Conservation (phyloP, 495 filamentous ascomycete species). For the Sphaerosporella brunnea region DNA sequence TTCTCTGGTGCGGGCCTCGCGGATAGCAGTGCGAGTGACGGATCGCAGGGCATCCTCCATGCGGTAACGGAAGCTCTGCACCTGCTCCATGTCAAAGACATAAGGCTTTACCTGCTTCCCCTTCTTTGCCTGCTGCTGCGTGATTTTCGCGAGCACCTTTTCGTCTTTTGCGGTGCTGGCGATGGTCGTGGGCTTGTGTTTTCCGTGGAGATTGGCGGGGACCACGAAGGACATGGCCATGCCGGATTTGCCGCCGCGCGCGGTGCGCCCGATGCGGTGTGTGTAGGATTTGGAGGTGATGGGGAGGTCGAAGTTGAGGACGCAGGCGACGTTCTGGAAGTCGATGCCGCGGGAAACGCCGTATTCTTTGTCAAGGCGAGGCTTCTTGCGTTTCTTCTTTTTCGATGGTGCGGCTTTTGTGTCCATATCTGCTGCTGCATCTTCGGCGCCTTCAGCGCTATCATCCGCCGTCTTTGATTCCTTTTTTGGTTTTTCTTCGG, state of each 20-base stretch:
- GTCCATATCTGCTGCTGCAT: conserved; percentile 26
- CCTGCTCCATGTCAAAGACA: conserved; percentile 81
- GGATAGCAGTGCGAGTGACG: conserved; percentile 64
- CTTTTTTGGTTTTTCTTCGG: conserved; percentile 17
- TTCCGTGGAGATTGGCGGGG: conserved; percentile 59
- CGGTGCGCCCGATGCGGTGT: conserved; percentile 88
- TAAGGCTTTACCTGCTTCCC: conserved; percentile 71
- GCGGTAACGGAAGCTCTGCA: conserved; percentile 85
- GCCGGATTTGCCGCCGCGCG: conserved; percentile 70
- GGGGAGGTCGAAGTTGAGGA: conserved; percentile 94
- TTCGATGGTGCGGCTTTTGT: conserved; percentile 25
- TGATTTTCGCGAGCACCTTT: conserved; percentile 54
- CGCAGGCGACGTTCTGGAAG: conserved; percentile 83
- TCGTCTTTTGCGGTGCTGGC: conserved; percentile 64
- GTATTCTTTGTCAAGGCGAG: conserved; percentile 60
- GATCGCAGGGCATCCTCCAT: conserved; percentile 75
- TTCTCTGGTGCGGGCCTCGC: conserved; percentile 77
- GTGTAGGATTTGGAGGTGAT: conserved; percentile 77
- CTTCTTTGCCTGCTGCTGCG: conserved; percentile 49
- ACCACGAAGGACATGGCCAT: conserved; percentile 92
- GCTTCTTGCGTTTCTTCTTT: conserved; percentile 45
- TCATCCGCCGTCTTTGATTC: conserved; percentile 14
- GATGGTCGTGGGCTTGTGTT: conserved; percentile 72
- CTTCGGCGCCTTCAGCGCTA: conserved; percentile 16
- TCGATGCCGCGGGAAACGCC: conserved; percentile 87